These are phyloP conservation scores for Marasmius sp. DNA, from an alignment of 1,284 basidiomycete genomes.

Conservation along the genomic window DNA sequence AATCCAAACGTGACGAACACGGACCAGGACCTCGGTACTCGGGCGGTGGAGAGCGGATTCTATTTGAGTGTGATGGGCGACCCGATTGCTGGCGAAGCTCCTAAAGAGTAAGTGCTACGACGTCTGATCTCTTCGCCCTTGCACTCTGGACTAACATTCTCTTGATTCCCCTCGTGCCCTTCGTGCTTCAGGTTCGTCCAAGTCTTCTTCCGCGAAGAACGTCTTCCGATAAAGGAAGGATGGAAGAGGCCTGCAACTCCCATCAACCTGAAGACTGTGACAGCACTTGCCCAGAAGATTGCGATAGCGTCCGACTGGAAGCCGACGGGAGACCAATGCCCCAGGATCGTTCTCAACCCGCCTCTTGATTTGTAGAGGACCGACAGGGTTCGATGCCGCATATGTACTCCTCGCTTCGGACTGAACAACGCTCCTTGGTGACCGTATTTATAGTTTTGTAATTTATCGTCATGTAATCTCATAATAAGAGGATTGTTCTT, in stretches of 20 bases:
- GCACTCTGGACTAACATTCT: background rate
- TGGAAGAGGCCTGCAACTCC: constrained; percentile 8
- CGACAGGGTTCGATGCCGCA: too few relatives aligned
- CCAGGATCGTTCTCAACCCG: too few relatives aligned
- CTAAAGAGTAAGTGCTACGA: constrained; percentile 14
- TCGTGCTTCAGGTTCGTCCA: constrained; percentile 13
- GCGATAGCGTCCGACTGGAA: too few relatives aligned
- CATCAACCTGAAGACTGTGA: background rate
- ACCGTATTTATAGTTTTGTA: too few relatives aligned
- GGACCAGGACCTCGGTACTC: constrained; percentile 8
- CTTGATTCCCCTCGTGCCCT: background rate
- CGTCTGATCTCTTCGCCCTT: background rate
- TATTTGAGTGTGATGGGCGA: constrained; percentile 20
- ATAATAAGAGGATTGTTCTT: too few relatives aligned
- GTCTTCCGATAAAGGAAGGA: constrained; percentile 18
- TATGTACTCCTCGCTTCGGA: too few relatives aligned
- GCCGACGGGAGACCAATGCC: too few relatives aligned
- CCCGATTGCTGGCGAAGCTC: constrained; percentile 13
- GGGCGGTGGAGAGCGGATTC: constrained; percentile 12
- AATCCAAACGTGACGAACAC: constrained; percentile 17
- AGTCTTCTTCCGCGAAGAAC: constrained; percentile 17
- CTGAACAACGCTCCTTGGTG: too few relatives aligned
- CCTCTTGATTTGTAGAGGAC: too few relatives aligned
- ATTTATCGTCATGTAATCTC: too few relatives aligned
- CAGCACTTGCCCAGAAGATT: too few relatives aligned